Evolutionary conservation across 257 asterid species (phyloP).

Genomic region (Scutellaria baicalensis): DNA sequence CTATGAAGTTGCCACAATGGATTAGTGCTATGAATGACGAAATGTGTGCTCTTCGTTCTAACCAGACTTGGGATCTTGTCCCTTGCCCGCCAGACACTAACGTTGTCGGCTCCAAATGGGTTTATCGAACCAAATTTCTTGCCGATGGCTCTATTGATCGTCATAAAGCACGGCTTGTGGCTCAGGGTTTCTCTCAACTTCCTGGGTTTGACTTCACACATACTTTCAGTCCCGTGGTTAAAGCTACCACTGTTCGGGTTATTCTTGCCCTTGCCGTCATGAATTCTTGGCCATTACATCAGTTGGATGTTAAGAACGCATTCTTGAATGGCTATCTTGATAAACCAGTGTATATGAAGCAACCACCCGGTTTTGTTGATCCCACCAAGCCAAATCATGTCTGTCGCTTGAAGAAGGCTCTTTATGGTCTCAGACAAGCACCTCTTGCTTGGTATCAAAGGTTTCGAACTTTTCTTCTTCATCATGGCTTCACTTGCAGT

Average conservation of each 20-base stretch:
- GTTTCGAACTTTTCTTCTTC: too few species aligned
- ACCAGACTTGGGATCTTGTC: neutral
- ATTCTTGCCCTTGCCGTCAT: neutral
- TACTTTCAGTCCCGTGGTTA: neutral
- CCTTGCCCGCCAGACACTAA: neutral
- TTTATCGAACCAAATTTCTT: neutral
- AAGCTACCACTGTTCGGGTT: neutral
- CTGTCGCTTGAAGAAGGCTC: too few species aligned
- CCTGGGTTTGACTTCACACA: neutral
- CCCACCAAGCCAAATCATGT: too few species aligned
- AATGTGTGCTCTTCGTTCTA: neutral
- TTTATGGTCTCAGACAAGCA: too few species aligned
- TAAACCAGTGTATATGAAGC: too few species aligned
- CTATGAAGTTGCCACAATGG: neutral
- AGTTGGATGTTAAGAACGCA: too few species aligned
- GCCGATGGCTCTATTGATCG: neutral
- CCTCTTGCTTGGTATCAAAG: too few species aligned
- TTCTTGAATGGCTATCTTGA: too few species aligned
- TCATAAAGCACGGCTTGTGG: too few species aligned
- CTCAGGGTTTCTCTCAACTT: neutral
- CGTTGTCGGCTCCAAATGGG: neutral
- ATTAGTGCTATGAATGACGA: neutral
- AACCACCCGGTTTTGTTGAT: too few species aligned
- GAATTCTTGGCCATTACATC: too few species aligned
- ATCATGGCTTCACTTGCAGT: neutral